phyloP scores from a whole-genome alignment of 176 grass and related monocot species.

The Aechmea fasciata region DNA sequence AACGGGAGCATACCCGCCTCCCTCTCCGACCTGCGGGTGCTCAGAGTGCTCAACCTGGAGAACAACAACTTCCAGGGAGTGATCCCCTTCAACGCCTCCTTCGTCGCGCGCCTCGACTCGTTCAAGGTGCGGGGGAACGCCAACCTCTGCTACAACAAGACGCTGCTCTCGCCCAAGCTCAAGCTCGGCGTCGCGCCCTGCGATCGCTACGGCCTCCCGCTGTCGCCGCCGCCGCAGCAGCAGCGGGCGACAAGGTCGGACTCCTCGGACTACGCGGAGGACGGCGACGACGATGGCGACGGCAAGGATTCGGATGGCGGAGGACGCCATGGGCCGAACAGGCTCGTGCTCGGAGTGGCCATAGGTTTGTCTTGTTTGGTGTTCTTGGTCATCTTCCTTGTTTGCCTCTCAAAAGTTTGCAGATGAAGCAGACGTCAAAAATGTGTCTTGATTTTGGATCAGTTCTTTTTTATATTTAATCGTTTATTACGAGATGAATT shows the following conservation, averaged over 20 bases:
- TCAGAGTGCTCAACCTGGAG: constrained; percentile 67
- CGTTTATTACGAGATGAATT: background rate
- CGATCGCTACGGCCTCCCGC: constrained; percentile 71
- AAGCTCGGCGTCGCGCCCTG: constrained; percentile 75
- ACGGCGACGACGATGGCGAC: constrained; percentile 22
- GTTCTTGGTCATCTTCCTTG: constrained; percentile 69
- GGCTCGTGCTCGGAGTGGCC: constrained; percentile 74
- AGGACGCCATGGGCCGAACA: constrained; percentile 44
- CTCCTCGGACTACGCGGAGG: constrained; percentile 26
- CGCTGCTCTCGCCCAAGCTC: constrained; percentile 48
- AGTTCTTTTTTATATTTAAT: constrained; percentile 2
- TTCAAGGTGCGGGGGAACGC: constrained; percentile 69
- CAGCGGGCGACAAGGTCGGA: constrained; percentile 39
- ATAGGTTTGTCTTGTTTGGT: constrained; percentile 83
- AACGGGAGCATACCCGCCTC: constrained; percentile 77
- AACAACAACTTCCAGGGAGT: constrained; percentile 85
- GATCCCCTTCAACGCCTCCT: constrained; percentile 63
- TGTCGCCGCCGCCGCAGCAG: constrained; percentile 58
- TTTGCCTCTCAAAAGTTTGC: constrained; percentile 92
- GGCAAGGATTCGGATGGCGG: constrained; percentile 14
- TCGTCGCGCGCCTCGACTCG: constrained; percentile 42
- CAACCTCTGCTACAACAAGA: constrained; percentile 90
- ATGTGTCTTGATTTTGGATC: background rate
- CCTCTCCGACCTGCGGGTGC: constrained; percentile 41
- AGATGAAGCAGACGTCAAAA: constrained; percentile 19